Base-by-base conservation (phyloP, 495 filamentous ascomycete species). In the Hyaloscypha finlandica region DNA sequence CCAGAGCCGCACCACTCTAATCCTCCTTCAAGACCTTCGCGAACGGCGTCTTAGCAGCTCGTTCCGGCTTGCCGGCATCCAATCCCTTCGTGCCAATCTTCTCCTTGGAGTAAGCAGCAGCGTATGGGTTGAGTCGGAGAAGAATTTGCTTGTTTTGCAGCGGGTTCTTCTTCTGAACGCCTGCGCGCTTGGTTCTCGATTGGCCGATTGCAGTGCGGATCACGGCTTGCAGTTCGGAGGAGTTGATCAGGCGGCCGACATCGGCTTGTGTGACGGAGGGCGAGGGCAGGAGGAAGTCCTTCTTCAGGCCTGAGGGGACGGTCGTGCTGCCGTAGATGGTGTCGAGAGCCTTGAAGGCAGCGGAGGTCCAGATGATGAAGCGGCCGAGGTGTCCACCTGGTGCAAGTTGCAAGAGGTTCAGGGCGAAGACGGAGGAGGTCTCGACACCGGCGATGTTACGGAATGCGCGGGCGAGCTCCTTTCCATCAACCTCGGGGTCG, bases 81-180 rank as follows among this genome's bases (percentile, higher is more conserved):
- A 75, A 37, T 25, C 71, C 73, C 70, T 71, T 73, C 16, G 65
- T 69, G 30, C 91, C 91, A 66, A 93, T 81, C 81, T 92, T 90
- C 77, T 92, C 83, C 85, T 94, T 92, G 68, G 85, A 83, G 83
- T 92, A 99, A 52, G 88, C 87, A 73, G 89, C 84, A 65, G 94
- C 93, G 83, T 99, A 99, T 66, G 95, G 95, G 86, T 99, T 99
- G 80, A 98, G 90, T 68, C 95, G 88, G 76, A 97, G 90, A 81
- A 97, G 85, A 66, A 99, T 88, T 85, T 98, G 96, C 87, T 91
- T 96, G 89, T 99, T 99, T 83, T 84, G 85, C 68, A 99, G 91
- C 77, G 95, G 96, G 87, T 99, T 98, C 92, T 97, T 97, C 93
- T 99, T 99, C 87, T 96, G 93, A 65, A 97, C 92, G 75, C 84